Evolutionary conservation across 2,329 filamentous ascomycete species (phyloP).

Genomic region (Fragosphaeria purpurea): DNA sequence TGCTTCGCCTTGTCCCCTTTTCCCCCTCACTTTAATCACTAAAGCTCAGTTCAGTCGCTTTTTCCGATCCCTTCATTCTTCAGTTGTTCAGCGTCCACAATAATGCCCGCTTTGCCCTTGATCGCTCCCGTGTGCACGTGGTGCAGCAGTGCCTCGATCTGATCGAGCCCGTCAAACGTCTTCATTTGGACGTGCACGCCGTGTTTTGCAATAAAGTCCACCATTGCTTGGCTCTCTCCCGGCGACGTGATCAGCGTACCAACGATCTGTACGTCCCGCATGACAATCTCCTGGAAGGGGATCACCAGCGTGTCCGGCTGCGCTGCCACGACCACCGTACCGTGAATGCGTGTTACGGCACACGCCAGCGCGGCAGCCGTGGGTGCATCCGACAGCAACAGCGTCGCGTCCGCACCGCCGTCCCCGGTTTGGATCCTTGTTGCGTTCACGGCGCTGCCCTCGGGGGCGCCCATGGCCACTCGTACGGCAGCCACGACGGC

Average conservation of each 20-base stretch:
- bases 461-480: slow-evolving; percentile 27
- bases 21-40: no score
- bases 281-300: slow-evolving; percentile 37
- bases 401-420: slow-evolving; percentile 38
- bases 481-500: slow-evolving; percentile 22
- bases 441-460: slow-evolving; percentile 29
- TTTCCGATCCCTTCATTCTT: slow-evolving; percentile 6
- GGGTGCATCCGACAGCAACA: slow-evolving; percentile 44
- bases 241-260: slow-evolving; percentile 35
- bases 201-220: slow-evolving; percentile 33
- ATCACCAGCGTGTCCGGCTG: slow-evolving; percentile 31
- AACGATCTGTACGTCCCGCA: slow-evolving; percentile 40
- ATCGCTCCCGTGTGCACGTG: slow-evolving; percentile 42
- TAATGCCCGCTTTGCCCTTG: slow-evolving; percentile 42
- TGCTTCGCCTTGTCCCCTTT: no score
- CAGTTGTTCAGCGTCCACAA: slow-evolving; percentile 36
- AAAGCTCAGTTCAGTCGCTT: no score
- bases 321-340: slow-evolving; percentile 48
- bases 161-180: slow-evolving; percentile 39
- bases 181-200: slow-evolving; percentile 40
- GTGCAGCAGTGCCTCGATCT: slow-evolving; percentile 39
- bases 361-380: slow-evolving; percentile 39
- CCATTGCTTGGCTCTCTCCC: slow-evolving; percentile 35
- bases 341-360: slow-evolving; percentile 50
- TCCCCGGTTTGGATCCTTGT: slow-evolving; percentile 30